Percentiles rank a stretch among this genome's conserved stretches.
phyloP scores from a whole-genome alignment of 495 filamentous ascomycete genomes.

The Tuber umbilicatum region DNA sequence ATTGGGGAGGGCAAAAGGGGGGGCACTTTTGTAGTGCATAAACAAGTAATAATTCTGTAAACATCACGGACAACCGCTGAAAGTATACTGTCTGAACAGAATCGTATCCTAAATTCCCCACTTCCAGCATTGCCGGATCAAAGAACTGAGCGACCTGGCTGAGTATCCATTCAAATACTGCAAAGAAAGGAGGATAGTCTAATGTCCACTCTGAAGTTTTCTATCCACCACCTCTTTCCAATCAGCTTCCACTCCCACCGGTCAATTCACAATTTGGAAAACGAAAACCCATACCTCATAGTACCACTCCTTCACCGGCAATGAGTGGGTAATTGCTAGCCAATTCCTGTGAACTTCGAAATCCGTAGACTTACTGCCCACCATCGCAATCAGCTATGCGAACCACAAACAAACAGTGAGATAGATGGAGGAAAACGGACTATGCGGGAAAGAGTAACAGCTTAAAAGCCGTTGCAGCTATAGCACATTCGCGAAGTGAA shows the following conservation, averaged over 20 bases:
- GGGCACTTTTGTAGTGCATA: conserved; percentile 73
- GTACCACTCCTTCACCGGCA: conserved; percentile 88
- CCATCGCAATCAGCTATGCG: conserved; percentile 16
- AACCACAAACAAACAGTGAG: background rate
- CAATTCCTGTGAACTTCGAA: conserved; percentile 98
- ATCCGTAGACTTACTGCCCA: conserved; percentile 87
- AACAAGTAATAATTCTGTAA: conserved; percentile 75
- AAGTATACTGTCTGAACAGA: conserved; percentile 92
- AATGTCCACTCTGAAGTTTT: conserved; percentile 98
- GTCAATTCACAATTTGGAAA: background rate
- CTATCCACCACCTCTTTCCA: conserved; percentile 40
- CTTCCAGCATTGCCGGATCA: conserved; percentile 73
- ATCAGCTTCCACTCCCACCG: conserved; percentile 8
- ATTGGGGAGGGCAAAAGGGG: background rate
- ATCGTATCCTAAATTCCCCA: conserved; percentile 75
- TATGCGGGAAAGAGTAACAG: conserved; percentile 92
- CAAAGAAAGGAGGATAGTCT: conserved; percentile 97
- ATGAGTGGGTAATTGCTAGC: conserved; percentile 86
- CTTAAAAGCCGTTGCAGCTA: conserved; percentile 85
- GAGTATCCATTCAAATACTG: conserved; percentile 89
- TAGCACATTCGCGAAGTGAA: conserved; percentile 57
- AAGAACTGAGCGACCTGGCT: conserved; percentile 70
- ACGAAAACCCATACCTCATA: conserved; percentile 57
- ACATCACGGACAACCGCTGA: conserved; percentile 77
- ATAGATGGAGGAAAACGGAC: conserved; percentile 51